Evolutionary conservation across 2,329 filamentous ascomycete species (phyloP), one percentile per base, ranked within the genome.

Genomic region (Cercospora sp.): DNA sequence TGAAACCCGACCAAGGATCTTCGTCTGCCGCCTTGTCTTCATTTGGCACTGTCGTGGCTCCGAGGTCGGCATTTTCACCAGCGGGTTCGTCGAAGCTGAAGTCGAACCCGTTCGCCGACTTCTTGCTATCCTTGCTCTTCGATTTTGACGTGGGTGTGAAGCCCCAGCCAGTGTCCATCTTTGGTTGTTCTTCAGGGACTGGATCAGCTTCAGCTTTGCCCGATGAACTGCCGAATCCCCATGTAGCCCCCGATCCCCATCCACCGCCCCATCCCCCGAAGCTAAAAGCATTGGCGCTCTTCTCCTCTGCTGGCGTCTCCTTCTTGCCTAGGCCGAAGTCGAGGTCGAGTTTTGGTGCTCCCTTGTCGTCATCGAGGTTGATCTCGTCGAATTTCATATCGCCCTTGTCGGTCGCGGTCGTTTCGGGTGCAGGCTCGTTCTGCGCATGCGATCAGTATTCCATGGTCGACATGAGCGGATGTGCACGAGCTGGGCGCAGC

Each of bases 311-410:
- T 20, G 70, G 66, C 13, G 69, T 64, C 10, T 72, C 65, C 62
- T 74, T 70, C 48, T 66, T 72, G 51, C 62, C 69, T 31, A 73
- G 75, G 57, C 80, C 80, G 69, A 84, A 82, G 69, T 80, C 80
- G 68, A 84, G 77, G 67, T 84, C 81, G 71, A 84, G 79, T 75
- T 83, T 82, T 23, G 82, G 82, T 62, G 79, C 80, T 39, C 70
- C 74, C 59, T 75, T 75, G 75, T 77, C 75, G 74, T 84, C 80
- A 77, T 83, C 77, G 72, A 83, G 75, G 73, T 79, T 77, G 72
- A 84, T 80, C 63, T 82, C 81, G 72, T 83, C 80, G 70, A 83
- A 83, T 63, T 79, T 81, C 74, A 80, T 80, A 64, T 80, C 78
- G 69, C 73, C 69, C n/a, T 73, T 74, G 39, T 74, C 68, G 42